Conservation (phyloP, 2,329 filamentous ascomycete genomes). For the Xylariaceae sp. region DNA sequence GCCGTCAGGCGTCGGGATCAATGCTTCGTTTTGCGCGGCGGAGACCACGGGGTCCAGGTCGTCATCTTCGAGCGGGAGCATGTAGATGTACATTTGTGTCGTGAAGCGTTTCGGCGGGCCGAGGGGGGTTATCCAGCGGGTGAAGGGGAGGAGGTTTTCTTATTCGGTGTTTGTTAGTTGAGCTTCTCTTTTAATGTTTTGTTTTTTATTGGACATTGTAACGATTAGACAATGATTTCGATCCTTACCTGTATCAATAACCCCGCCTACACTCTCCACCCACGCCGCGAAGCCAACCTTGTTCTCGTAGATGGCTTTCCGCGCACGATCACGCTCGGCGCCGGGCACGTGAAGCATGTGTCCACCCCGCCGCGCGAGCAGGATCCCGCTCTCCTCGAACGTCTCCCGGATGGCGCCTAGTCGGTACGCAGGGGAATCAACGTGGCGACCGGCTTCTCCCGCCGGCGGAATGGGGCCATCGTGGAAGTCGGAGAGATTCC, state of each 20-base stretch:
- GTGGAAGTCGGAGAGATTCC: slow-evolving; percentile 70
- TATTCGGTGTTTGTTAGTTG: not conserved
- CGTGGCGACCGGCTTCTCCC: slow-evolving; percentile 53
- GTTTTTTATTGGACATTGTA: too few species aligned
- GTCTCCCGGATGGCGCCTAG: slow-evolving; percentile 81
- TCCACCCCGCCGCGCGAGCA: slow-evolving; percentile 23
- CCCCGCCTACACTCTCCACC: slow-evolving; percentile 49
- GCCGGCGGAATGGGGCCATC: slow-evolving; percentile 55
- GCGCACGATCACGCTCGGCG: slow-evolving; percentile 56
- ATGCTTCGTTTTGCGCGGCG: slow-evolving; percentile 43
- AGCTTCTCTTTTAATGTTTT: too few species aligned
- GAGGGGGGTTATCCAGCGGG: slow-evolving; percentile 81
- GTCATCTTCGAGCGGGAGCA: slow-evolving; percentile 55
- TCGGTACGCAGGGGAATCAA: slow-evolving; percentile 69
- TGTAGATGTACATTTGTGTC: slow-evolving; percentile 95
- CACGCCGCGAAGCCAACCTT: slow-evolving; percentile 63
- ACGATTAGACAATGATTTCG: too few species aligned
- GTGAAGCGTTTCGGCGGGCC: slow-evolving; percentile 72
- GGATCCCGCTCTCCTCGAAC: slow-evolving; percentile 83
- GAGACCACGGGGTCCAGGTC: slow-evolving; percentile 27
- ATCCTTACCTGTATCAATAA: slow-evolving; percentile 57
- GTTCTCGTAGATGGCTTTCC: slow-evolving; percentile 63
- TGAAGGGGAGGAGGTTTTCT: slow-evolving; percentile 73
- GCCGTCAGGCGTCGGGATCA: slow-evolving; percentile 67
- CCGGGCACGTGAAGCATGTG: slow-evolving; percentile 57